Base-by-base conservation (phyloP, 768 basidiomycete genomes). In the Cytidiella melzeri region DNA sequence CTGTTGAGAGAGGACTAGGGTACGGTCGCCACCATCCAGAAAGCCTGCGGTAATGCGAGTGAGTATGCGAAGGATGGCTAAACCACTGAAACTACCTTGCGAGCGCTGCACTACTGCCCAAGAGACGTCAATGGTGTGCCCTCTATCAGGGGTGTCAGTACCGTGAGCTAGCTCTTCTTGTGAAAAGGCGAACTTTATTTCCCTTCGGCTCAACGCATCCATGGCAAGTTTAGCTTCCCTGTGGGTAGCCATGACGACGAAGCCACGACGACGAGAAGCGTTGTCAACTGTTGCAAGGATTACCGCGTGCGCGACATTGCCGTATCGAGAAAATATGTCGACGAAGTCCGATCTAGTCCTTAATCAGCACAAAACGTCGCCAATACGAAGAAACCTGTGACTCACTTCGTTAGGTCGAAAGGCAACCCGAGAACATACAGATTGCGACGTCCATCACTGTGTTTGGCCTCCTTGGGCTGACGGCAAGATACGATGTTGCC, bases 21-120 rank as follows among this genome's bases (percentile, higher is more conserved):
- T 71, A 40, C 90, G 84, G 67, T 90, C 88, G 12, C 83, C 87
- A 18, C 87, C 87, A 59, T 91, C 87, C 51, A 90, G 70, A 58
- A 89, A 89, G 19, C 86, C 87, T 88, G 53, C 24, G 7, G 2
- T 41, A 7, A 38, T 36, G 20, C 34, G n/a, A n/a, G 4, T 23
- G 23, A 21, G 15, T 23, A 34, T 12, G 6, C 20, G 12, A 5
- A 41, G 19, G 26, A 40, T n/a, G 6, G 4, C 11, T 10, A 26
- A 10, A 20, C 18, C 7, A 42, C 23, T 9, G 36, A 30, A 55
- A 50, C 18, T 27, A 85, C 87, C 87, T 74, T 84, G 81, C 54
- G 87, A 91, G 40, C 87, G 85, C 56, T 91, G 87, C 30, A 91
- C 87, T 20, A 91, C 87, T 15, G 87, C 88, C 87, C 87, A 91